Conservation (phyloP, 129 eudicot species). For the Flaveria robusta region DNA sequence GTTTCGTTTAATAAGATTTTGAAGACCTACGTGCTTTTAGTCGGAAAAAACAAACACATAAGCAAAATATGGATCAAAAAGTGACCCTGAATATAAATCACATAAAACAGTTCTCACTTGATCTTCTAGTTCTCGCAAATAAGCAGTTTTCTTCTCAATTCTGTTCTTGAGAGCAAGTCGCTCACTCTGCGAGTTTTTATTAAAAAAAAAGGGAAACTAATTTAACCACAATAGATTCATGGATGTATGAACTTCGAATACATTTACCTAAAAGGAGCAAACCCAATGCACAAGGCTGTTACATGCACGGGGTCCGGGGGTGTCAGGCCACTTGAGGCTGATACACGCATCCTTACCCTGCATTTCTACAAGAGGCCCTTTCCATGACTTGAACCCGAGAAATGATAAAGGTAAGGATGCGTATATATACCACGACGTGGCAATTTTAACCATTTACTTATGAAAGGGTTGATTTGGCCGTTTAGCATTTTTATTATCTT, state of each 20-base stretch:
- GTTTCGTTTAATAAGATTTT: constrained; percentile 70
- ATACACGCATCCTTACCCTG: too few relatives aligned
- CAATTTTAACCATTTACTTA: neutral
- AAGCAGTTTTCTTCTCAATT: constrained; percentile 75
- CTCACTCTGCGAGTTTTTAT: constrained; percentile 48
- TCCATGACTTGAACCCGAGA: neutral
- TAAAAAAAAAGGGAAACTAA: neutral
- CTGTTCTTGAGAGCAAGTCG: constrained; percentile 56
- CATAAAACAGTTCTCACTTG: constrained; percentile 51
- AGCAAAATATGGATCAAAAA: neutral
- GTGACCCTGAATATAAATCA: neutral
- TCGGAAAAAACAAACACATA: constrained; percentile 5
- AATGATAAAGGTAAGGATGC: neutral
- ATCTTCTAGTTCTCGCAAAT: constrained; percentile 75
- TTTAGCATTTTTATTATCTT: neutral
- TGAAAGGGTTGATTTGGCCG: neutral
- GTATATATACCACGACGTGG: neutral
- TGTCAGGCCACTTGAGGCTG: too few relatives aligned
- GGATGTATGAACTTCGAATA: neutral
- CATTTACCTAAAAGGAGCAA: neutral
- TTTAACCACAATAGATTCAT: neutral
- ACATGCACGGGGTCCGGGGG: too few relatives aligned
- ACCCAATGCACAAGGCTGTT: too few relatives aligned
- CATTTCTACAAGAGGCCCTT: too few relatives aligned
- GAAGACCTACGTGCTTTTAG: constrained; percentile 59